Conservation (phyloP, 768 basidiomycete species). For the Suillus discolor region DNA sequence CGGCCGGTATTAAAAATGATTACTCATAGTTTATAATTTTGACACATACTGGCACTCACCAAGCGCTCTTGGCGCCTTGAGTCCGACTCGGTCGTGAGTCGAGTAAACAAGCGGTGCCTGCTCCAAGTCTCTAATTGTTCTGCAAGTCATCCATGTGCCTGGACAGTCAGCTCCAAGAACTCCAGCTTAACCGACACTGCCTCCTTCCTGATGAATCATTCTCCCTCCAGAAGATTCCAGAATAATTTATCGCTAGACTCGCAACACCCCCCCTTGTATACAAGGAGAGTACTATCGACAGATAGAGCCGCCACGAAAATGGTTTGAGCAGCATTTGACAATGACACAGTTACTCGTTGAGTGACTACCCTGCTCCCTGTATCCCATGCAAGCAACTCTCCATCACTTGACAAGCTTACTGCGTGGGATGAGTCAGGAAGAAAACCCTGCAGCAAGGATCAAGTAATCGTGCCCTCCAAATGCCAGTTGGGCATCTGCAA, state of each 20-base stretch:
- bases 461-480: constrained; percentile 23
- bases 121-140: too few relatives aligned
- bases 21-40: too few relatives aligned
- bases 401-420: constrained; percentile 1
- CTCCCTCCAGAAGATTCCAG: constrained; percentile 2
- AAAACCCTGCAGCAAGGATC: not conserved
- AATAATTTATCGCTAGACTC: too few relatives aligned
- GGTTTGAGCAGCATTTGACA: not conserved
- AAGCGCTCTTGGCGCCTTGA: too few relatives aligned
- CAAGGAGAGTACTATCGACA: not conserved
- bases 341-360: not conserved
- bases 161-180: constrained; percentile 45
- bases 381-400: not conserved
- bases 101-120: too few relatives aligned
- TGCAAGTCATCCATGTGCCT: not conserved
- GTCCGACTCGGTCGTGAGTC: too few relatives aligned
- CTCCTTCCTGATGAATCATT: constrained; percentile 63
- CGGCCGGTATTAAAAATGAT: too few relatives aligned
- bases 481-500: constrained; percentile 15
- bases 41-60: too few relatives aligned
- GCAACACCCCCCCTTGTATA: not conserved
- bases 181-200: constrained; percentile 61
- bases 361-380: not conserved
- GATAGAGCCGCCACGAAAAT: constrained; percentile 1
- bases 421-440: not conserved